Evolutionary conservation across 2,329 filamentous ascomycete species (phyloP).

Genomic region (Chrysoporthe cubensis): DNA sequence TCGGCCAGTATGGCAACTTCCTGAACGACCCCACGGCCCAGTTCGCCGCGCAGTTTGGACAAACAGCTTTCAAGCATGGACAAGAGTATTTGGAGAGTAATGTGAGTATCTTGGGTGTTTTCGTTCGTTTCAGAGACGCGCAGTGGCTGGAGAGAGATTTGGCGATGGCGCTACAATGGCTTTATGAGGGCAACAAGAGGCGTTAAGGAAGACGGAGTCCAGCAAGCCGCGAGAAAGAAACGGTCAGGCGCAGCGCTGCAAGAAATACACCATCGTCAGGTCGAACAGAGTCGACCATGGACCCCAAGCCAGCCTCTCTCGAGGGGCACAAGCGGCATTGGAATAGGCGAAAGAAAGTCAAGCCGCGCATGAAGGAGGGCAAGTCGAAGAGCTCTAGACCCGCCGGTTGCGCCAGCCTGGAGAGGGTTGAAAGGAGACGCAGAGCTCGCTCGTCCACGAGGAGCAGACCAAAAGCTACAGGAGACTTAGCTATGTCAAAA

Average conservation of each 20-base stretch:
- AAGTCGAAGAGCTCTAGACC: neutral
- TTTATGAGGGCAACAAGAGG: too few species aligned
- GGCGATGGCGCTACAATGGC: neutral
- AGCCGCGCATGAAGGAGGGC: neutral
- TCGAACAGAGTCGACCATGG: neutral
- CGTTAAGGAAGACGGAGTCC: neutral
- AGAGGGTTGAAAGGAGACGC: neutral
- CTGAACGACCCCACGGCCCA: conserved; percentile 96
- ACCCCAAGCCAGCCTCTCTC: neutral
- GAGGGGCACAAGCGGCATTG: neutral
- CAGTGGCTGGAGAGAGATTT: too few species aligned
- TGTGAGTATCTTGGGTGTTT: conserved; percentile 54
- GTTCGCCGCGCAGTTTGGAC: conserved; percentile 91
- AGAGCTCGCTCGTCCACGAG: neutral
- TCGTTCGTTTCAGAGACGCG: neutral
- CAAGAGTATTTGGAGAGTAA: conserved; percentile 97
- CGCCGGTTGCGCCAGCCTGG: neutral
- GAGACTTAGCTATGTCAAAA: neutral
- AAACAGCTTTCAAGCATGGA: conserved; percentile 87
- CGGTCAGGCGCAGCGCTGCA: too few species aligned
- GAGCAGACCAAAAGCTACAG: neutral
- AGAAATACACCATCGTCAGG: too few species aligned
- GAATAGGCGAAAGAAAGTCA: neutral
- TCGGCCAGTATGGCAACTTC: conserved; percentile 83
- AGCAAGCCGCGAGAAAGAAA: neutral